Percentiles rank a stretch among this genome's conserved stretches.
Evolutionary conservation across 352 stramenopile species (phyloP).

Genomic region (Globisporangium canariense): DNA sequence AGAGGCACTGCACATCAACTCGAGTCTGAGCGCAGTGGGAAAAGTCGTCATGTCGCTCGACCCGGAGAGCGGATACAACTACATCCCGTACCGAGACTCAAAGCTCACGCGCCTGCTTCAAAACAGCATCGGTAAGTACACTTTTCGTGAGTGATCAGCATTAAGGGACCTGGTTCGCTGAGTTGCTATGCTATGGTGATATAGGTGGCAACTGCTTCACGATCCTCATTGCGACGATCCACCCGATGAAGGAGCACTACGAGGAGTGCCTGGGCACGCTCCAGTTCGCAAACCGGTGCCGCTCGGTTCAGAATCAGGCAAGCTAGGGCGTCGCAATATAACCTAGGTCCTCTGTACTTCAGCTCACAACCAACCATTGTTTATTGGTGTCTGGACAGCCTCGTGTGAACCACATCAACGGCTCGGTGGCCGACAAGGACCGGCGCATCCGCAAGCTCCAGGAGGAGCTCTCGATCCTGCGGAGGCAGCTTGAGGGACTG

Average conservation of each 20-base stretch:
- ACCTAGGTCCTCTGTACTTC: not conserved
- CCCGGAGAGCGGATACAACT: constrained; percentile 84
- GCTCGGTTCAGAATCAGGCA: constrained; percentile 87
- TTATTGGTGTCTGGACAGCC: constrained; percentile 24
- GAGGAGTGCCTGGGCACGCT: constrained; percentile 89
- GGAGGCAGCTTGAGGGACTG: constrained; percentile 62
- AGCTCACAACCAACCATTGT: constrained; percentile 2
- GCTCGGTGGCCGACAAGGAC: constrained; percentile 80
- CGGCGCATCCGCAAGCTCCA: constrained; percentile 81
- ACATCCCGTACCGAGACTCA: constrained; percentile 84
- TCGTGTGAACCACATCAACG: constrained; percentile 84
- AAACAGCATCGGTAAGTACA: constrained; percentile 69
- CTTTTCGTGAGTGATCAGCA: not conserved
- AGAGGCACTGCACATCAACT: constrained; percentile 86
- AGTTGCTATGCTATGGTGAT: not conserved
- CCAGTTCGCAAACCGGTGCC: constrained; percentile 90
- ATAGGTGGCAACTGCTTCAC: constrained; percentile 87
- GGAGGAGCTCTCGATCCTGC: constrained; percentile 58
- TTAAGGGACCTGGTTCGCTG: not conserved
- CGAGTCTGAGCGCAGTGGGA: constrained; percentile 74
- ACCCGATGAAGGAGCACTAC: constrained; percentile 88
- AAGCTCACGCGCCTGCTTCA: constrained; percentile 82
- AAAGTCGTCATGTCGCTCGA: constrained; percentile 88
- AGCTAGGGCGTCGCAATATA: not conserved
- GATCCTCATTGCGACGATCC: constrained; percentile 82